phyloP scores from a whole-genome alignment of 129 eudicot species.

The Artemisia argyi region DNA sequence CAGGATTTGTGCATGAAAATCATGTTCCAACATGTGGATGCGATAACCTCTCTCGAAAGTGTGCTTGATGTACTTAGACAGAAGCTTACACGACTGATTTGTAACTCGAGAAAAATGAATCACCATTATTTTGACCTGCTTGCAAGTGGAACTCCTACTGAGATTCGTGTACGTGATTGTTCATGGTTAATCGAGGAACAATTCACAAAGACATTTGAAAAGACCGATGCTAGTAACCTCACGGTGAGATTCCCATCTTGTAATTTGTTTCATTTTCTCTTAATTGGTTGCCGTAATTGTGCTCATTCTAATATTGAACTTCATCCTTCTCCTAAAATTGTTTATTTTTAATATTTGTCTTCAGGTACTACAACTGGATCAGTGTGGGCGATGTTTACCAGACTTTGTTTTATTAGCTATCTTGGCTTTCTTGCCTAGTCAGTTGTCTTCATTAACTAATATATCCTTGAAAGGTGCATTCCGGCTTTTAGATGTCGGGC shows the following conservation, averaged over 20 bases:
- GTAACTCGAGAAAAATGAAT: conserved; percentile 71
- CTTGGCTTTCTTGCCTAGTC: conserved; percentile 45
- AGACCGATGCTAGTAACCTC: conserved; percentile 48
- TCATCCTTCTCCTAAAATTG: not conserved
- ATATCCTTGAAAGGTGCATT: conserved; percentile 82
- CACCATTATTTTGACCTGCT: conserved; percentile 62
- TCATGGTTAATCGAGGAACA: conserved; percentile 73
- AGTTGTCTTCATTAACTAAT: conserved; percentile 55
- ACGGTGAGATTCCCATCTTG: conserved; percentile 32
- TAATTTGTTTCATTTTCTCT: not conserved
- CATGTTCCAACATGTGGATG: conserved; percentile 66
- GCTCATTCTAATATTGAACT: too few relatives aligned
- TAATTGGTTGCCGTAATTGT: not conserved
- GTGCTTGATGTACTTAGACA: conserved; percentile 76
- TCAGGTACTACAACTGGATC: conserved; percentile 88
- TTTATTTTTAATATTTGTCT: conserved; percentile 8
- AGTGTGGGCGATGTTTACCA: conserved; percentile 75
- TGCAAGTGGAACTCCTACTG: conserved; percentile 64
- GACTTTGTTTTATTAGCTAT: conserved; percentile 51
- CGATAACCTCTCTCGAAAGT: conserved; percentile 70
- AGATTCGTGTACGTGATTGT: conserved; percentile 81
- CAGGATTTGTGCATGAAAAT: conserved; percentile 53
- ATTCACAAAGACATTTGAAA: conserved; percentile 45
- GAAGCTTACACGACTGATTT: conserved; percentile 63
- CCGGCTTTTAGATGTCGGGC: conserved; percentile 81